These are phyloP conservation scores for Hansfordia pulvinata DNA, from an alignment of 2,329 filamentous ascomycete genomes.

Conservation along the genomic window DNA sequence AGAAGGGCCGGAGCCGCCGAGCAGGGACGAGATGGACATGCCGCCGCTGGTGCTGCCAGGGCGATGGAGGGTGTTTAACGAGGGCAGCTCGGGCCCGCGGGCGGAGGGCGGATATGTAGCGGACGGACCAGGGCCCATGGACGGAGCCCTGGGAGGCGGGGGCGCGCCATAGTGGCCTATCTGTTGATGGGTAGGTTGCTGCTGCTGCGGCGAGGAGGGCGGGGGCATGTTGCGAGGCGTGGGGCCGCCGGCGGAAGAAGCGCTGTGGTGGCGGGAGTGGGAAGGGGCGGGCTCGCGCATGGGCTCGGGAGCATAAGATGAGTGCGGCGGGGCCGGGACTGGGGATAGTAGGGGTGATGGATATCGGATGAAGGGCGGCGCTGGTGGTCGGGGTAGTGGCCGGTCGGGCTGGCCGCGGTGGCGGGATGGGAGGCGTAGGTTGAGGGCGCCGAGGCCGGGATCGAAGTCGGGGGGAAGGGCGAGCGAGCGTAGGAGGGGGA, in stretches of 20 bases:
- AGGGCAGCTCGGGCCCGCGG: slow-evolving; percentile 16
- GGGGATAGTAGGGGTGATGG: slow-evolving; percentile 15
- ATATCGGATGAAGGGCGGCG: slow-evolving; percentile 16
- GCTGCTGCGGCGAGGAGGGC: slow-evolving; percentile 14
- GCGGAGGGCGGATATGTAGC: slow-evolving; percentile 16
- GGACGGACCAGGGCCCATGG: slow-evolving; percentile 14
- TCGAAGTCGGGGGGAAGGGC: slow-evolving; percentile 5
- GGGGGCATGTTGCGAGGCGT: slow-evolving; percentile 14
- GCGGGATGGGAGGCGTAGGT: slow-evolving; percentile 2
- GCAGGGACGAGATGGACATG: slow-evolving; percentile 50
- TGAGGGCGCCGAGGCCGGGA: too few species aligned
- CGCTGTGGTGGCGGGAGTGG: slow-evolving; percentile 17
- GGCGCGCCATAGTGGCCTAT: slow-evolving; percentile 15
- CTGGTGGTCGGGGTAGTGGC: slow-evolving; percentile 13
- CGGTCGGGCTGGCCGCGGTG: slow-evolving; percentile 3
- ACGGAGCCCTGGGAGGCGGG: slow-evolving; percentile 13
- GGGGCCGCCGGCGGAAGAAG: slow-evolving; percentile 14
- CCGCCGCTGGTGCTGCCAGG: slow-evolving; percentile 33
- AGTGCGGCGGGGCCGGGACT: slow-evolving; percentile 9
- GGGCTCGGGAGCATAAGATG: slow-evolving; percentile 13
- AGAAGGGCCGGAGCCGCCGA: slow-evolving; percentile 31
- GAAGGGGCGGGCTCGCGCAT: slow-evolving; percentile 13
- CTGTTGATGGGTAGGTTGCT: slow-evolving; percentile 13
- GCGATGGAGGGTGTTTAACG: slow-evolving; percentile 25
- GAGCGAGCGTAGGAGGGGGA: slow-evolving; percentile 7